Percentiles rank a stretch among this genome's conserved stretches.
These are phyloP conservation scores for Raffaelea arxii DNA, from an alignment of 2,329 filamentous ascomycete species.

Conservation along the genomic window DNA sequence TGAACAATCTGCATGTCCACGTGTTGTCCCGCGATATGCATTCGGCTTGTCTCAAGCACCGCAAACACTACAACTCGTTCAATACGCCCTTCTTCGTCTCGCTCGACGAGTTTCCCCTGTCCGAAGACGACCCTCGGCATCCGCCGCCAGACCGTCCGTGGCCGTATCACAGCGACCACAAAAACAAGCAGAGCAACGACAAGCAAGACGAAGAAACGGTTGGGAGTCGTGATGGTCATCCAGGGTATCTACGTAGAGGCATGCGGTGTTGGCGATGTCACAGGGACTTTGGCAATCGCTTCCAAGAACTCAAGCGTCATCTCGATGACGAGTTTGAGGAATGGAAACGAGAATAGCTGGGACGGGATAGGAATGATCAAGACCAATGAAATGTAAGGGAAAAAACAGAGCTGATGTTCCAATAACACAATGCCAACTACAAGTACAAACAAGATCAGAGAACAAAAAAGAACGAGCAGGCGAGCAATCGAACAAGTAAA, in stretches of 20 bases:
- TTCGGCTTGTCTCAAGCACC: conserved; percentile 61
- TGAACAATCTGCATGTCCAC: conserved; percentile 89
- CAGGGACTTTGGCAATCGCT: conserved; percentile 61
- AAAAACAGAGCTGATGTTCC: too few species aligned
- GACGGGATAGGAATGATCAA: not conserved
- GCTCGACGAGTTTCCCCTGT: conserved; percentile 70
- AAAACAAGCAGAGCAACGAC: not conserved
- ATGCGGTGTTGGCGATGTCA: conserved; percentile 82
- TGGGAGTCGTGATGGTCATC: not conserved
- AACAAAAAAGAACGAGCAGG: too few species aligned
- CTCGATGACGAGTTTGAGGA: conserved; percentile 46
- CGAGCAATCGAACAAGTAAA: too few species aligned
- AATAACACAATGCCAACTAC: too few species aligned
- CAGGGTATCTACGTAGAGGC: conserved; percentile 27
- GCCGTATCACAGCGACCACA: not conserved
- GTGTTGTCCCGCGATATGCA: conserved; percentile 73
- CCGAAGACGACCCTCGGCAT: conserved; percentile 52
- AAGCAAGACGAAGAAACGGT: not conserved
- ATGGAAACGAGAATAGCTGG: conserved; percentile 36
- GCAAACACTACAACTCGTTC: conserved; percentile 91
- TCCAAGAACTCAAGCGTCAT: conserved; percentile 66
- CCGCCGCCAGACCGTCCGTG: conserved; percentile 34
- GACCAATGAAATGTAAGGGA: not conserved
- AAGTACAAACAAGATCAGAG: too few species aligned
- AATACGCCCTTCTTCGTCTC: conserved; percentile 74